A percentile compares a stretch with the other conserved stretches of the same genome.
phyloP scores from a whole-genome alignment of 768 basidiomycete genomes.

The Strobilomyces confusus region DNA sequence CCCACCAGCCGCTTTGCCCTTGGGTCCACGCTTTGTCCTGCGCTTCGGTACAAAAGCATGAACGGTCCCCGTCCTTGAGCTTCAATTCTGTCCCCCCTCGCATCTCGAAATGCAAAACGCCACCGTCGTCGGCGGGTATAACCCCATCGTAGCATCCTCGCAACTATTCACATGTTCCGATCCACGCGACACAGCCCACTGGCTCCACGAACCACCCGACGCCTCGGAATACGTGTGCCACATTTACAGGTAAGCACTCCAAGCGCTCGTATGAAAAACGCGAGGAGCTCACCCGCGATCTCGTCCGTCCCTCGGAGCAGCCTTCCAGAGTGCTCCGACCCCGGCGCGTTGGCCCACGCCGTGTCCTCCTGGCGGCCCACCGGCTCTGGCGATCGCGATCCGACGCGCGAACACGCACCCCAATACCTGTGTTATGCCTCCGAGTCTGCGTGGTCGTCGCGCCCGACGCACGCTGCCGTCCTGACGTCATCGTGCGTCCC shows the following conservation, averaged over 20 bases:
- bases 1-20: background rate
- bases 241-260: slow-evolving; percentile 55
- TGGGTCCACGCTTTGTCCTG: background rate
- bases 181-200: slow-evolving; percentile 42
- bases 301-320: too few relatives aligned
- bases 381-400: background rate
- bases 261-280: background rate
- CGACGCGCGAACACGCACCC: background rate
- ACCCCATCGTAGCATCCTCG: background rate
- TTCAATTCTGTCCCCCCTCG: background rate
- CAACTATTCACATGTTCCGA: background rate
- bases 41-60: slow-evolving; percentile 7
- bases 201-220: slow-evolving; percentile 50
- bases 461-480: slow-evolving; percentile 1
- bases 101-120: background rate
- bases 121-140: background rate
- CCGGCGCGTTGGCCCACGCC: too few relatives aligned
- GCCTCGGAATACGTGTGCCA: slow-evolving; percentile 68
- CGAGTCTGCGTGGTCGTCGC: background rate
- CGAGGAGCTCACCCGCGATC: too few relatives aligned
- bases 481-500: background rate
- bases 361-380: too few relatives aligned
- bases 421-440: background rate
- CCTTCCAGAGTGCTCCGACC: too few relatives aligned
- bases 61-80: background rate